Evolutionary conservation across 768 basidiomycete species (phyloP), one percentile per base, ranked within the genome.

Genomic region (Fistulinella prunicolor): DNA sequence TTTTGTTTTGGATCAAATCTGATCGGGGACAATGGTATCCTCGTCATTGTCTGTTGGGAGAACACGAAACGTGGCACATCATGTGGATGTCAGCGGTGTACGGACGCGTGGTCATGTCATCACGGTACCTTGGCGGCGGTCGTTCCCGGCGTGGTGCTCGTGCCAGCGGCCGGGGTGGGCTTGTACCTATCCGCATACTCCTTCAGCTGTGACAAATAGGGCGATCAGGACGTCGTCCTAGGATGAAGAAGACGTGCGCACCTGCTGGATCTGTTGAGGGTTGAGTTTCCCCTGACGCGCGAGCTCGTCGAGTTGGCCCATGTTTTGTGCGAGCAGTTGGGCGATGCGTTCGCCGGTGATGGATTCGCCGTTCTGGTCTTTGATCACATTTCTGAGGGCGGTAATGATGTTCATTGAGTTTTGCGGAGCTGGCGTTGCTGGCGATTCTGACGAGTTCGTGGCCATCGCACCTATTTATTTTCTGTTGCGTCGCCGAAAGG

Each of bases 271-370:
- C 68, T 89, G 86, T 47, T 73, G 70, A 42, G 83, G 81, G 41
- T 78, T 85, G 14, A 89, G 77, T 66, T 86, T 87, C 17, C 87
- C 87, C 53, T 87, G 83, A 59, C 85, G 83, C n/a, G 84, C 83
- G n/a, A 89, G 75, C 48, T 80, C 74, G 23, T 70, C 70, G 13
- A 80, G 68, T 42, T 77, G 81, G 24, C 71, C 72, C 84, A 87
- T 88, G 63, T 87, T 89, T 44, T 79, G 72, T 4, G 81, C 68
- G 37, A 87, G 76, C 13, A 86, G 72, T 49, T 80, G 76, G 0
- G 85, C 82, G 54, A 87, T 79, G 50, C 75, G 75, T 55, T 86
- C 83, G 46, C 79, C 76, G 8, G 80, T 71, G 46, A 83, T 69
- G 28, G 73, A 66, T 38, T 84, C 84, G 36, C 85, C 86, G 4